phyloP scores from a whole-genome alignment of 1,284 basidiomycete species.

The Schizopora paradoxa region DNA sequence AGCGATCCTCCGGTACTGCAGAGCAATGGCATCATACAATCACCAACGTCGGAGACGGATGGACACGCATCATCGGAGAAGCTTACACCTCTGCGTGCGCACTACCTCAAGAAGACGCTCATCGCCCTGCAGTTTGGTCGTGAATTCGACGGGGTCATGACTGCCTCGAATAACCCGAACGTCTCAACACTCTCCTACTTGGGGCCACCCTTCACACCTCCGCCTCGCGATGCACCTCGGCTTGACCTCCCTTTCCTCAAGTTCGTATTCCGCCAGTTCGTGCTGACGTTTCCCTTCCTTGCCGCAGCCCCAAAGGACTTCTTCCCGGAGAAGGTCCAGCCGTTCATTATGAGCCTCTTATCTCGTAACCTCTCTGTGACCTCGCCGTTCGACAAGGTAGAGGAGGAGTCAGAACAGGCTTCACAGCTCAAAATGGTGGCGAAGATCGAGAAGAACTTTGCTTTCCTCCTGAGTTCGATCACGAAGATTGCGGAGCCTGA shows the following conservation, averaged over 20 bases:
- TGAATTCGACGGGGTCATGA: conserved; percentile 72
- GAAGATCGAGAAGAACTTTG: conserved; percentile 80
- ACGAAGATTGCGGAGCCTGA: conserved; percentile 79
- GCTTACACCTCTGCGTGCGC: conserved; percentile 84
- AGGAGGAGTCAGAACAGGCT: conserved; percentile 46
- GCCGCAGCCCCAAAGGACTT: conserved; percentile 81
- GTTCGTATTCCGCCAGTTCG: conserved; percentile 86
- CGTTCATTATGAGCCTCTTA: conserved; percentile 80
- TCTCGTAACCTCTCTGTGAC: conserved; percentile 70
- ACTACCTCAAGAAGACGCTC: conserved; percentile 95
- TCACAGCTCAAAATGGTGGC: conserved; percentile 57
- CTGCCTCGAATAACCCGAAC: conserved; percentile 44
- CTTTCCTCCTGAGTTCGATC: conserved; percentile 75
- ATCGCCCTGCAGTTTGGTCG: conserved; percentile 77
- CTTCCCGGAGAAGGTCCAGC: conserved; percentile 89
- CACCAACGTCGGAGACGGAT: too few species aligned
- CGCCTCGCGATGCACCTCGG: conserved; percentile 52
- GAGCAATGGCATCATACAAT: too few species aligned
- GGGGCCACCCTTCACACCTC: conserved; percentile 78
- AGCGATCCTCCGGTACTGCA: too few species aligned
- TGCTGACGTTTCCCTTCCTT: conserved; percentile 92
- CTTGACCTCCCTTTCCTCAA: conserved; percentile 82
- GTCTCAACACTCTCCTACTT: conserved; percentile 80
- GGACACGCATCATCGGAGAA: not conserved
- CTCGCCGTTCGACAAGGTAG: conserved; percentile 54